Percentiles rank a stretch among this genome's conserved stretches.
phyloP scores from a whole-genome alignment of 73 alveolate genomes.

The Diophrys appendiculata region DNA sequence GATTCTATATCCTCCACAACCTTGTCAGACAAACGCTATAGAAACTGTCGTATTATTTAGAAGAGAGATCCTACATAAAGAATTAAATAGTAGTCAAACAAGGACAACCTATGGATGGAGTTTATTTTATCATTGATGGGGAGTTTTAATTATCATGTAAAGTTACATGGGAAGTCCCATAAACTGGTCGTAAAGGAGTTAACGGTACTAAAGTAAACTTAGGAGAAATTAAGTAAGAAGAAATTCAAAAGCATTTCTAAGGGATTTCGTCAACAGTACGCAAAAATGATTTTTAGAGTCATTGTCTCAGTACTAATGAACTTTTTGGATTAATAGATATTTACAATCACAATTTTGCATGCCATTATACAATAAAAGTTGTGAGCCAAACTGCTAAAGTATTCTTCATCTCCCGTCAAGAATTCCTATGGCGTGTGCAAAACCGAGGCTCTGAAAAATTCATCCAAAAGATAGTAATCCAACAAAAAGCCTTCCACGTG shows the following conservation, averaged over 20 bases:
- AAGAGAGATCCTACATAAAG: constrained; percentile 38
- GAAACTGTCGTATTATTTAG: constrained; percentile 49
- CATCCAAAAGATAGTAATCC: not conserved
- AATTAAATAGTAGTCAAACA: constrained; percentile 44
- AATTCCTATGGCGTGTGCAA: not conserved
- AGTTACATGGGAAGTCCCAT: too few relatives aligned
- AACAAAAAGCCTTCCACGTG: not conserved
- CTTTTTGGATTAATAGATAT: not conserved
- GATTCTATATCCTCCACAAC: constrained; percentile 37
- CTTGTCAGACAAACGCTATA: constrained; percentile 37
- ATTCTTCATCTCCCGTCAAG: not conserved
- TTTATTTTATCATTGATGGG: constrained; percentile 37
- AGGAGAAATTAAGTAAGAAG: not conserved
- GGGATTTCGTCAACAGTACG: not conserved
- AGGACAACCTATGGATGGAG: constrained; percentile 52
- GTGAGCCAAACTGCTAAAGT: not conserved
- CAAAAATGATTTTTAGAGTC: not conserved
- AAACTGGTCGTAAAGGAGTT: not conserved
- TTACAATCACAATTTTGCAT: too few relatives aligned
- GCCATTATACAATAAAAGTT: not conserved
- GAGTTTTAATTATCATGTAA: constrained; percentile 38
- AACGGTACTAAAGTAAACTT: not conserved
- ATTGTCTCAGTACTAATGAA: not conserved
- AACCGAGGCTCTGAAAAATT: not conserved
- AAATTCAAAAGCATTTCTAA: not conserved